Base-by-base conservation (phyloP, 768 basidiomycete species). In the Guyanaporus albipodus region DNA sequence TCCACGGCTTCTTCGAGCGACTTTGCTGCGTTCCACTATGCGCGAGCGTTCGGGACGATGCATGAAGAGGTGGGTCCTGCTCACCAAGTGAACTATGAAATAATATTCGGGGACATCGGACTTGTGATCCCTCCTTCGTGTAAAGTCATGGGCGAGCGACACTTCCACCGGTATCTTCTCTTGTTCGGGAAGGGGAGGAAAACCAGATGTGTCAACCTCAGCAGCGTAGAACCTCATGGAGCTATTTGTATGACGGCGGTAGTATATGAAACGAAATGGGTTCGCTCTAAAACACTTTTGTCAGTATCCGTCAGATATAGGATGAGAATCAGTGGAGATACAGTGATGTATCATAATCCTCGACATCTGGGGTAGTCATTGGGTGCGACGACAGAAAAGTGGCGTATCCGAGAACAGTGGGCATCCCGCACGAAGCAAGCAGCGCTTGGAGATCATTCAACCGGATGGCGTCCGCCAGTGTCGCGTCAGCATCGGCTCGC, bases 161-260 rank as follows among this genome's bases (percentile, higher is more conserved):
- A 48, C 60, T 26, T 62, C 54, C 54, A 57, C 63, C 8, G 57
- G 58, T 37, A 55, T 58, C 38, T 46, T 62, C 27, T 19, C 36
- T 39, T 49, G 55, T 43, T 44, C 28, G 36, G 34, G 60, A 11
- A 42, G 9, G 10, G 19, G 63, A 42, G 45, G n/a, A 11, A 31
- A 26, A 56, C 66, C 52, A 31, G 66, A 60, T 11, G 57, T 49
- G 9, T 71, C 58, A 4, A 67, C 61, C 39, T 74, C 69, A 18
- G 85, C 61, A 0, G 79, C 66, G 55, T 89, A 83, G 52, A 84
- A 87, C n/a, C 85, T 76, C 48, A 87, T 67, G 4, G 80, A 77
- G 6, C 67, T 62, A 15, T 70, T 63, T n/a, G 71, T 60, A 31
- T 85, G 83, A 11, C 78, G 75, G 36, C 65, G 61, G 58, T 84